Evolutionary conservation across 139 green algal genomes (phyloP).

Genomic region (Closterium sp.): DNA sequence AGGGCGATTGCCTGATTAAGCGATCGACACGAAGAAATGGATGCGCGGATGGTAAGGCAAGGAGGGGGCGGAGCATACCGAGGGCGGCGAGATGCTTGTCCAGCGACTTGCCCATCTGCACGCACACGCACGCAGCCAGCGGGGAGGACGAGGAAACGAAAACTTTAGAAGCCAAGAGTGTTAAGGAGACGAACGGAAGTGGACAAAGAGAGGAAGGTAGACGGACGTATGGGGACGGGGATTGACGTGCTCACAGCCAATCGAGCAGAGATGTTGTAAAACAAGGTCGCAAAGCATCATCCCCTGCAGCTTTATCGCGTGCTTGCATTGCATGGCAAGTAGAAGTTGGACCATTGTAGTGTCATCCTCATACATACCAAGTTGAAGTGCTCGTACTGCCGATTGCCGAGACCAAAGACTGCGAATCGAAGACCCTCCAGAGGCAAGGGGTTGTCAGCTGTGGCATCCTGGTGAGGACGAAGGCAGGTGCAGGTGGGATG

Average conservation of each 20-base stretch:
- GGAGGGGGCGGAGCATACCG: background rate
- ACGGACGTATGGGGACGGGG: background rate
- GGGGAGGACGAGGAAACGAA: background rate
- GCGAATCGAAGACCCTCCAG: conserved; percentile 22
- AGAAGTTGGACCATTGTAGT: background rate
- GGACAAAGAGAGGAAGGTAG: background rate
- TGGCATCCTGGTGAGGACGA: background rate
- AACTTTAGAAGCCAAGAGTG: background rate
- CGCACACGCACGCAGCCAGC: background rate
- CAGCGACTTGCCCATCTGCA: conserved; percentile 43
- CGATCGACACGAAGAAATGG: background rate
- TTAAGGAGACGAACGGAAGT: background rate
- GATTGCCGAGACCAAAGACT: conserved; percentile 96
- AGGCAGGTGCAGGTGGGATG: background rate
- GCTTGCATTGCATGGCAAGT: background rate
- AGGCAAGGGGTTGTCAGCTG: background rate
- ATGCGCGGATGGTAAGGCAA: background rate
- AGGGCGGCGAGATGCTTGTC: conserved; percentile 63
- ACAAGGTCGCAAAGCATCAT: background rate
- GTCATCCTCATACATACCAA: conserved; percentile 53
- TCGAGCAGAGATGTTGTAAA: background rate
- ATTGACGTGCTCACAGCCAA: background rate
- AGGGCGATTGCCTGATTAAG: too few species aligned
- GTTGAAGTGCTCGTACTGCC: conserved; percentile 98
- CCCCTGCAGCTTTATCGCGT: background rate